Percentiles rank a stretch among this genome's conserved stretches.
These are phyloP conservation scores for Vigna unguiculata DNA, from an alignment of 306 rosid species.

Conservation along the genomic window DNA sequence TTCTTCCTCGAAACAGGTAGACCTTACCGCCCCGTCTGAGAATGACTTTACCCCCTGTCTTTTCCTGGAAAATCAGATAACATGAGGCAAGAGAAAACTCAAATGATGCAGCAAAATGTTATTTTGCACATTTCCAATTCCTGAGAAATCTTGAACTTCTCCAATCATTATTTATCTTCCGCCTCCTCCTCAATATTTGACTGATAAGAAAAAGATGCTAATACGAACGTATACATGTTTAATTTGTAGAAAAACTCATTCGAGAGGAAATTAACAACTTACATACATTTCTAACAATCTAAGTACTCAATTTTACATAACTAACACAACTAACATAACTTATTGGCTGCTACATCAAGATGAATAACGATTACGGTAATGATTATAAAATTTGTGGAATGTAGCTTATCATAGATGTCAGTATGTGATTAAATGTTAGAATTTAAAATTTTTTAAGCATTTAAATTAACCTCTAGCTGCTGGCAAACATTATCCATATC, in stretches of 20 bases:
- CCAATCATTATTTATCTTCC: neutral
- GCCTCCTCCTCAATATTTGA: neutral
- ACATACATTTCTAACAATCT: neutral
- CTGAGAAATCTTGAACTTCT: neutral
- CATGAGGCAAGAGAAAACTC: slow-evolving; percentile 20
- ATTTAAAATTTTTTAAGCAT: no score
- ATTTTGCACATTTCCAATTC: slow-evolving; percentile 26
- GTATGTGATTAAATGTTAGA: neutral
- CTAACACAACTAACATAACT: neutral
- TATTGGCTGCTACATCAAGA: no score
- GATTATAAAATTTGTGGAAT: no score
- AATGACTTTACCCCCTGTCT: slow-evolving; percentile 83
- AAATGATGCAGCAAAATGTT: neutral
- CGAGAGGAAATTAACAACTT: neutral
- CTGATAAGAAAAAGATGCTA: neutral
- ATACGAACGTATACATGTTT: neutral
- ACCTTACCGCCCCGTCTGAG: slow-evolving; percentile 71
- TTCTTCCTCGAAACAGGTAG: slow-evolving; percentile 91
- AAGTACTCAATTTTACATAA: neutral
- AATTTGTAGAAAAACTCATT: neutral
- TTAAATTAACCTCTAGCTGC: slow-evolving; percentile 67
- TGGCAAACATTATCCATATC: slow-evolving; percentile 83
- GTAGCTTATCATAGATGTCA: neutral
- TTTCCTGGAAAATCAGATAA: slow-evolving; percentile 67
- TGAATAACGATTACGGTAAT: neutral